These are phyloP conservation scores for Trametes gibbosa DNA, from an alignment of 768 basidiomycete genomes.

Conservation along the genomic window DNA sequence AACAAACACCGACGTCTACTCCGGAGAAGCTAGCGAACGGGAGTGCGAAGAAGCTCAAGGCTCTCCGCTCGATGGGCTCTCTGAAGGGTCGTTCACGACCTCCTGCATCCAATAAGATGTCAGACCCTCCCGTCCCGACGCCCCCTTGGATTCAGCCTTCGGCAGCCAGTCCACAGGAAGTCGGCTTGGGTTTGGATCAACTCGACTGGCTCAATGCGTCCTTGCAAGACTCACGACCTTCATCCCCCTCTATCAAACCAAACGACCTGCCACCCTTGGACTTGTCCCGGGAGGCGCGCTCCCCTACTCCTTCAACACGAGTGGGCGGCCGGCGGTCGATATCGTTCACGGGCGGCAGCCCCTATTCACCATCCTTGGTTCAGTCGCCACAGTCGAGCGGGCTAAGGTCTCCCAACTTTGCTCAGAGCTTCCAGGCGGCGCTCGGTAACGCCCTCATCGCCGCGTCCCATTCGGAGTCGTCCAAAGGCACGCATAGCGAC, in stretches of 20 bases:
- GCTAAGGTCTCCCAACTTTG: conserved; percentile 31
- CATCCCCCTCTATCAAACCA: conserved; percentile 21
- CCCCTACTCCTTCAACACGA: conserved; percentile 35
- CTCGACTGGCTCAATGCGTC: conserved; percentile 43
- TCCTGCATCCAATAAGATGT: background rate
- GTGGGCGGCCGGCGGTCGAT: conserved; percentile 65
- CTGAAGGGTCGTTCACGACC: conserved; percentile 45
- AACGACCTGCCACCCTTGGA: conserved; percentile 34
- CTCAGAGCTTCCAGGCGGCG: conserved; percentile 48
- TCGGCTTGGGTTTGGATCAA: conserved; percentile 34
- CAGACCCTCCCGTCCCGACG: conserved; percentile 16
- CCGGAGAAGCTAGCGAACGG: conserved; percentile 38
- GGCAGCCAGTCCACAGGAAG: conserved; percentile 5
- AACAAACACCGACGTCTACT: conserved; percentile 43
- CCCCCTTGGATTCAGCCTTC: conserved; percentile 18
- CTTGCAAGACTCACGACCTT: conserved; percentile 20
- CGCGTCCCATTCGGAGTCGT: conserved; percentile 93
- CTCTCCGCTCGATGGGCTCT: conserved; percentile 78
- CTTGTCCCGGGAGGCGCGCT: conserved; percentile 32
- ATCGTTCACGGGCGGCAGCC: conserved; percentile 54
- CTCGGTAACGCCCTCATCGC: conserved; percentile 90
- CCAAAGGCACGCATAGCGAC: conserved; percentile 88
- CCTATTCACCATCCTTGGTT: conserved; percentile 49
- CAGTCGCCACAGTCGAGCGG: conserved; percentile 32
- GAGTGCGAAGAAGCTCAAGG: conserved; percentile 59